phyloP scores from a whole-genome alignment of 441 rosid genomes.

The Breynia disticha region DNA sequence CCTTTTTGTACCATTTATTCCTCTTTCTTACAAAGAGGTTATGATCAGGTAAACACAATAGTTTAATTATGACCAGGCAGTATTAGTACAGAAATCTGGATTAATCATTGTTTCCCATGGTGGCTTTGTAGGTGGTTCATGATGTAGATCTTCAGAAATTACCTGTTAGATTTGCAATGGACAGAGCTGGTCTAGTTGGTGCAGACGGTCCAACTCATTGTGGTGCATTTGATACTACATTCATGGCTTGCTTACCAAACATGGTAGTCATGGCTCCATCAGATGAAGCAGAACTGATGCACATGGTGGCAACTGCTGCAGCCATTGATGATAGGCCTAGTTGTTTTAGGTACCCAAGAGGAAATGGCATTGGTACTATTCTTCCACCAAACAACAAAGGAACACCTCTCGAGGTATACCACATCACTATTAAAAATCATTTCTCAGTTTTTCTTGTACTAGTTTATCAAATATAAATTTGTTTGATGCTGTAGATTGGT shows the following conservation, averaged over 20 bases:
- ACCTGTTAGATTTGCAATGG: constrained; percentile 55
- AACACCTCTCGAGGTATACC: constrained; percentile 34
- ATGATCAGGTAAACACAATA: constrained; percentile 31
- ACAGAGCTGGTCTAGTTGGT: constrained; percentile 55
- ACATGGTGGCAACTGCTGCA: constrained; percentile 59
- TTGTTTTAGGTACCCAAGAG: constrained; percentile 54
- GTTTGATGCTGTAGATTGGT: constrained; percentile 31
- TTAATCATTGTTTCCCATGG: background rate
- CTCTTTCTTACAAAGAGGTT: constrained; percentile 39
- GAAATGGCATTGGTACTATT: constrained; percentile 39
- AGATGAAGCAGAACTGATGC: constrained; percentile 44
- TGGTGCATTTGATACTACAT: constrained; percentile 49
- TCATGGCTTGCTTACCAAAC: constrained; percentile 58
- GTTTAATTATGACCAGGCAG: no score
- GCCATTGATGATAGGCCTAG: constrained; percentile 50
- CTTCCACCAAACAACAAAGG: constrained; percentile 50
- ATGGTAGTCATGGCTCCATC: constrained; percentile 77
- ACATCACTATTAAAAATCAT: no score
- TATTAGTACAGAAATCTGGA: no score
- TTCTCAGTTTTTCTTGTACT: no score
- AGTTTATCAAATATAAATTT: background rate
- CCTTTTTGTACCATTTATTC: constrained; percentile 51
- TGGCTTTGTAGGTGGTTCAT: constrained; percentile 32
- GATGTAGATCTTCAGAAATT: constrained; percentile 61
- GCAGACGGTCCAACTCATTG: constrained; percentile 67